Percentiles rank a stretch among this genome's conserved stretches.
phyloP scores from a whole-genome alignment of 371 early-diverging fungal genomes.

The Mortierella sp. region DNA sequence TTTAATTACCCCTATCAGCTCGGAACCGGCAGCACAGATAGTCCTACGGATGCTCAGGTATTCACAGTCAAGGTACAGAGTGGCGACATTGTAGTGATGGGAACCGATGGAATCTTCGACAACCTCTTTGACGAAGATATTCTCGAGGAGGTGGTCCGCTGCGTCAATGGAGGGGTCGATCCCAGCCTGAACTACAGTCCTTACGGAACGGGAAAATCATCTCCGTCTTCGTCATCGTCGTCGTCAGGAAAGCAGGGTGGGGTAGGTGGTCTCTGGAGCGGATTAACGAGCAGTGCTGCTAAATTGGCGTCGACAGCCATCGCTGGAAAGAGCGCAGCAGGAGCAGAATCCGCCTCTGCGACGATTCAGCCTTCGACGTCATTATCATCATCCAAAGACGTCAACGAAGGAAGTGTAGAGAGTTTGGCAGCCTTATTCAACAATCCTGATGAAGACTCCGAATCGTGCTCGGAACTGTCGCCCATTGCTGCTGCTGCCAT shows the following conservation, averaged over 20 bases:
- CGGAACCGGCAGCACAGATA: constrained; percentile 74
- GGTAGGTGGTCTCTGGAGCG: constrained; percentile 45
- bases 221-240: constrained; percentile 64
- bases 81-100: constrained; percentile 83
- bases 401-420: constrained; percentile 2
- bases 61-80: constrained; percentile 83
- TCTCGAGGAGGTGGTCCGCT: constrained; percentile 74
- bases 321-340: constrained; percentile 25
- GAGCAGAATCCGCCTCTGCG: too few relatives aligned
- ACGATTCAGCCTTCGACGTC: too few relatives aligned
- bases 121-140: constrained; percentile 87
- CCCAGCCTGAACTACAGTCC: constrained; percentile 52
- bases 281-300: constrained; percentile 38
- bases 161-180: constrained; percentile 59
- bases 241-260: too few relatives aligned
- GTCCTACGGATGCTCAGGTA: constrained; percentile 78
- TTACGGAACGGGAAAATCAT: constrained; percentile 63
- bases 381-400: neutral
- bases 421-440: constrained; percentile 2
- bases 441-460: constrained; percentile 2
- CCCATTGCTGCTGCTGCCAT: constrained; percentile 46
- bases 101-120: constrained; percentile 85
- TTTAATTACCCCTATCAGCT: constrained; percentile 88
- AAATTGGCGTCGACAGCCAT: constrained; percentile 37
- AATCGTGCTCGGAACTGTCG: constrained; percentile 47